These are phyloP conservation scores for Tetrapisispora pingtungensis DNA, from an alignment of 805 yeast species.

Conservation along the genomic window DNA sequence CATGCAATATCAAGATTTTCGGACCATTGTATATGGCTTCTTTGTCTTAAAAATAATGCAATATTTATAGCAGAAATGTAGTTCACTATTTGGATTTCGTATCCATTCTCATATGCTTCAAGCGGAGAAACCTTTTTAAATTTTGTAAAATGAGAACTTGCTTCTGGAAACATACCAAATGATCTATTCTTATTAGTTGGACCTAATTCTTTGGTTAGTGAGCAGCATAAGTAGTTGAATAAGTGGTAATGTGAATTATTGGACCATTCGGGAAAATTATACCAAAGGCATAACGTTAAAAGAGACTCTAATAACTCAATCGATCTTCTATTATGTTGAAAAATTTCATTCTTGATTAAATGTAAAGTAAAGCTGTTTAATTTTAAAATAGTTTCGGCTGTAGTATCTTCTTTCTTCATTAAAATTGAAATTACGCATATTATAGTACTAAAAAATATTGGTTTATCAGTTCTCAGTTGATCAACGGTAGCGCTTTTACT, in stretches of 20 bases:
- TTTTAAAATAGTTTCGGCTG: conserved; percentile 35
- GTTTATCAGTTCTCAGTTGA: conserved; percentile 40
- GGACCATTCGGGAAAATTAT: conserved; percentile 72
- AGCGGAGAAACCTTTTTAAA: conserved; percentile 16
- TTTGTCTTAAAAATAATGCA: conserved; percentile 55
- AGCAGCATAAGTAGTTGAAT: conserved; percentile 51
- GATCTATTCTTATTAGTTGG: conserved; percentile 42
- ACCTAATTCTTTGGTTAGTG: conserved; percentile 69
- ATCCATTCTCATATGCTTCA: conserved; percentile 15
- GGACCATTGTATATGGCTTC: conserved; percentile 54
- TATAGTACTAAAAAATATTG: conserved; percentile 53
- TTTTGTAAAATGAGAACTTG: conserved; percentile 8
- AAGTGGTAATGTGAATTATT: conserved; percentile 71
- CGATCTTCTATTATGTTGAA: conserved; percentile 62
- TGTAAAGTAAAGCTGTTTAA: conserved; percentile 46
- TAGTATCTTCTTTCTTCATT: conserved; percentile 23
- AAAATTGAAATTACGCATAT: conserved; percentile 50
- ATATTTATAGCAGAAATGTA: conserved; percentile 56
- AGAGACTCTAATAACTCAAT: conserved; percentile 57
- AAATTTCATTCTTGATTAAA: conserved; percentile 45
- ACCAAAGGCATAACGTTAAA: conserved; percentile 62
- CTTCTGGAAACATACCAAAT: conserved; percentile 24
- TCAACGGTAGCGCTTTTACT: conserved; percentile 37
- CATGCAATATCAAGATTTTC: conserved; percentile 17
- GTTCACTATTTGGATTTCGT: conserved; percentile 34